Evolutionary conservation across 1,139 yeast species (phyloP).

Genomic region (Lizanozyma gosingica): DNA sequence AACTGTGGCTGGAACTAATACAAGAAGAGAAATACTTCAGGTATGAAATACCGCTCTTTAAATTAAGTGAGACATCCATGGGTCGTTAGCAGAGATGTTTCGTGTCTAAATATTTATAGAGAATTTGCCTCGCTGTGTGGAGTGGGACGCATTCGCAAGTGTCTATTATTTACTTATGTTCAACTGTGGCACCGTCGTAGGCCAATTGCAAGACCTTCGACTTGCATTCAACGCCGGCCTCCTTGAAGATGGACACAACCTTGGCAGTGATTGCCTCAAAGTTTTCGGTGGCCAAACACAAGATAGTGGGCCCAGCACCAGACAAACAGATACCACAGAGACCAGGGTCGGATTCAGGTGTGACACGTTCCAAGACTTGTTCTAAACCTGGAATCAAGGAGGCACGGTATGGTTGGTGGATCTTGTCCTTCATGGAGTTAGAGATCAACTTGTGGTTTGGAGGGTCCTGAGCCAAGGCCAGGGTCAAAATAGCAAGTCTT

Average conservation of each 20-base stretch:
- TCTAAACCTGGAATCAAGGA: constrained; percentile 84
- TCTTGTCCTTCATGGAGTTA: constrained; percentile 93
- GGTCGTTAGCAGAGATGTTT: too few species aligned
- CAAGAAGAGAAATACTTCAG: too few species aligned
- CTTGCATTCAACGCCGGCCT: constrained; percentile 59
- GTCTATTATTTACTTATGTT: constrained; percentile 1
- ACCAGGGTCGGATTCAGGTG: constrained; percentile 77
- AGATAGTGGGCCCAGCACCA: constrained; percentile 97
- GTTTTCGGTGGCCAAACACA: constrained; percentile 85
- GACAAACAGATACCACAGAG: constrained; percentile 88
- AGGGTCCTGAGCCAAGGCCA: constrained; percentile 48
- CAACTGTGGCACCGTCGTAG: constrained; percentile 68
- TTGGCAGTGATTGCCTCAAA: constrained; percentile 77
- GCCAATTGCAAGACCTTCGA: constrained; percentile 87
- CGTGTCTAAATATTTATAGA: too few species aligned
- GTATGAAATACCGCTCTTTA: too few species aligned
- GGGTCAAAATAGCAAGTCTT: constrained; percentile 35
- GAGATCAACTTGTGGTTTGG: constrained; percentile 79
- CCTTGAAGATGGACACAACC: constrained; percentile 59
- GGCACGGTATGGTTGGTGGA: constrained; percentile 93
- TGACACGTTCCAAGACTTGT: constrained; percentile 70
- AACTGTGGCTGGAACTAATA: too few species aligned
- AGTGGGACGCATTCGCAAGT: not conserved
- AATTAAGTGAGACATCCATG: too few species aligned
- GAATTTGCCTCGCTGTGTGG: too few species aligned